These are phyloP conservation scores for Clathrus columnatus DNA, from an alignment of 768 basidiomycete species.

Conservation along the genomic window DNA sequence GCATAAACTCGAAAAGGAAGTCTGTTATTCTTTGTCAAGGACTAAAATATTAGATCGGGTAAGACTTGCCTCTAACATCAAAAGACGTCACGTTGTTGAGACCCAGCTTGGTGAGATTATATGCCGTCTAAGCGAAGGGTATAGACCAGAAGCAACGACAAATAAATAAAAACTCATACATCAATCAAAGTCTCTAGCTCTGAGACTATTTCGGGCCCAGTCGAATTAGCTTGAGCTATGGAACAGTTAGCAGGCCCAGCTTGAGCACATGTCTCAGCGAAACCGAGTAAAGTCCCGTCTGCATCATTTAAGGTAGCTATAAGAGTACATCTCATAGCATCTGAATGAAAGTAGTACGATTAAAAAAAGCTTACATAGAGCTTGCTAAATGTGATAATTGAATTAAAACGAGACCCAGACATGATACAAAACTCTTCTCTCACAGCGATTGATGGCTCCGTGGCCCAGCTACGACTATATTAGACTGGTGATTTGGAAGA, in stretches of 20 bases:
- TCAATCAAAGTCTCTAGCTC: conserved; percentile 19
- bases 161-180: conserved; percentile 17
- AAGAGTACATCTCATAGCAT: not conserved
- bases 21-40: not conserved
- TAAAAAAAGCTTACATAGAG: too few relatives aligned
- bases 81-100: conserved; percentile 1
- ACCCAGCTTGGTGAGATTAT: not conserved
- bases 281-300: not conserved
- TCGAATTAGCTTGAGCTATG: conserved; percentile 17
- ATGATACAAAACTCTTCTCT: too few relatives aligned
- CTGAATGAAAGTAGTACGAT: not conserved
- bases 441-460: too few relatives aligned
- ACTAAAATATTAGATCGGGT: not conserved
- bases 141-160: conserved; percentile 16
- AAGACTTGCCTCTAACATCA: not conserved
- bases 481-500: too few relatives aligned
- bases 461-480: too few relatives aligned
- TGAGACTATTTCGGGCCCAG: conserved; percentile 11
- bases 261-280: conserved; percentile 6
- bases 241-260: conserved; percentile 21
- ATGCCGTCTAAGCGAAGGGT: not conserved
- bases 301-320: not conserved
- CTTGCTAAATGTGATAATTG: too few relatives aligned
- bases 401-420: too few relatives aligned
- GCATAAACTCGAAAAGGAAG: not conserved